phyloP scores from a whole-genome alignment of 2,329 filamentous ascomycete genomes.

The Furcasterigmium furcatum region DNA sequence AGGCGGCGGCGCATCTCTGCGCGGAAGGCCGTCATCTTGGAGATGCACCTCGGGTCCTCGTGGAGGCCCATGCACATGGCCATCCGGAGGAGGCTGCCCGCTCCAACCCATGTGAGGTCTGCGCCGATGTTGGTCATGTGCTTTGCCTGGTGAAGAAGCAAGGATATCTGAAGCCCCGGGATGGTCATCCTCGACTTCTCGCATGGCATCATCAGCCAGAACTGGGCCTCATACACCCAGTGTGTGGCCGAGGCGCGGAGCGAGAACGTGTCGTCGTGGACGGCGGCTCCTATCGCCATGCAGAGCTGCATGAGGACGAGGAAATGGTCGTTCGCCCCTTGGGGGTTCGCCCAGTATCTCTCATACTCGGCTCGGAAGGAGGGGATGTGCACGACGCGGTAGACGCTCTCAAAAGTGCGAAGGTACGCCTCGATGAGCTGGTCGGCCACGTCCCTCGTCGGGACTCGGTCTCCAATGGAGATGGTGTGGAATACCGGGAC shows the following conservation, averaged over 20 bases:
- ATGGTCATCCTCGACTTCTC: conserved; percentile 48
- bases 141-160: conserved; percentile 47
- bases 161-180: conserved; percentile 46
- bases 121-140: conserved; percentile 42
- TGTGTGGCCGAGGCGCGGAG: conserved; percentile 38
- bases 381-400: conserved; percentile 55
- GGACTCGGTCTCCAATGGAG: conserved; percentile 35
- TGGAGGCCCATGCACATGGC: conserved; percentile 59
- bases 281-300: conserved; percentile 46
- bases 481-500: conserved; percentile 27
- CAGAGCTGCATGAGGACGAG: conserved; percentile 50
- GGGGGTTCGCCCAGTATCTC: conserved; percentile 41
- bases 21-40: conserved; percentile 41
- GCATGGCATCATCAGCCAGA: conserved; percentile 43
- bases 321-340: conserved; percentile 37
- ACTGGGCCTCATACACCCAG: conserved; percentile 51
- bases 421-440: conserved; percentile 51
- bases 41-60: conserved; percentile 48
- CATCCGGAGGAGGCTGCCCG: conserved; percentile 46
- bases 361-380: conserved; percentile 53
- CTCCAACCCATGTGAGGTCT: conserved; percentile 50
- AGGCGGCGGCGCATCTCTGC: conserved; percentile 53
- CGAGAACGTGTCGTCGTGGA: conserved; percentile 42
- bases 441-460: conserved; percentile 39
- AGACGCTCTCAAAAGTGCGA: conserved; percentile 51